phyloP scores from a whole-genome alignment of 805 yeast genomes.

The Hanseniaspora hatyaiensis region DNA sequence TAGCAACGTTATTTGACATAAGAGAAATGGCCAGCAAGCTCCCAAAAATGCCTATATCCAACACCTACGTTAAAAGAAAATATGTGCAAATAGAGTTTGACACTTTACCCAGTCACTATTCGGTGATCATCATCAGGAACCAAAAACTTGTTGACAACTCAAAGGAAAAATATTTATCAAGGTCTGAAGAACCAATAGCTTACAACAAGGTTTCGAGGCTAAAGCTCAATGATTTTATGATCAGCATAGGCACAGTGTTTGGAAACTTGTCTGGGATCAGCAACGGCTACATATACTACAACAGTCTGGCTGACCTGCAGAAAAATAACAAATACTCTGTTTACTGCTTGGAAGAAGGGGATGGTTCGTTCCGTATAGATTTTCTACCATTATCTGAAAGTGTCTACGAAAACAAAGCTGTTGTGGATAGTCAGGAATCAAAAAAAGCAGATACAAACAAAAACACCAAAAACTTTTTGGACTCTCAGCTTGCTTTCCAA shows the following conservation, averaged over 20 bases:
- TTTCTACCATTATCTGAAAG: constrained; percentile 6
- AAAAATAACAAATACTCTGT: constrained; percentile 11
- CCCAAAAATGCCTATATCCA: not conserved
- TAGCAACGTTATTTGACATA: not conserved
- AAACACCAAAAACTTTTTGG: not conserved
- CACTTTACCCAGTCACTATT: constrained; percentile 5
- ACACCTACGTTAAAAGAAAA: constrained; percentile 2
- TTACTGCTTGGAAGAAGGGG: constrained; percentile 16
- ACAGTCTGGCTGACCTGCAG: constrained; percentile 5
- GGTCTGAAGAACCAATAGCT: not conserved
- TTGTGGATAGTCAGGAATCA: not conserved
- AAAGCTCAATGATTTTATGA: constrained; percentile 9
- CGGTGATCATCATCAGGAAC: constrained; percentile 4
- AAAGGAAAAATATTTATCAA: not conserved
- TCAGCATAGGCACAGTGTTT: constrained; percentile 17
- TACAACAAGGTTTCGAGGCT: constrained; percentile 3
- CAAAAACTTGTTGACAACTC: not conserved
- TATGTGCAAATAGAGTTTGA: constrained; percentile 12
- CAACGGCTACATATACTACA: constrained; percentile 16
- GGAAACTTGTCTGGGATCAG: constrained; percentile 14
- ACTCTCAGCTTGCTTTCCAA: not conserved
- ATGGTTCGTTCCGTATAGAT: constrained; percentile 17
- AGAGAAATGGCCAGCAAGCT: not conserved
- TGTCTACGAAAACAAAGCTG: not conserved
- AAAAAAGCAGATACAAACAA: not conserved